A percentile compares a stretch with the other conserved stretches of the same genome.
Conservation (phyloP, 306 rosid species). For the Cucurbita argyrosperma region DNA sequence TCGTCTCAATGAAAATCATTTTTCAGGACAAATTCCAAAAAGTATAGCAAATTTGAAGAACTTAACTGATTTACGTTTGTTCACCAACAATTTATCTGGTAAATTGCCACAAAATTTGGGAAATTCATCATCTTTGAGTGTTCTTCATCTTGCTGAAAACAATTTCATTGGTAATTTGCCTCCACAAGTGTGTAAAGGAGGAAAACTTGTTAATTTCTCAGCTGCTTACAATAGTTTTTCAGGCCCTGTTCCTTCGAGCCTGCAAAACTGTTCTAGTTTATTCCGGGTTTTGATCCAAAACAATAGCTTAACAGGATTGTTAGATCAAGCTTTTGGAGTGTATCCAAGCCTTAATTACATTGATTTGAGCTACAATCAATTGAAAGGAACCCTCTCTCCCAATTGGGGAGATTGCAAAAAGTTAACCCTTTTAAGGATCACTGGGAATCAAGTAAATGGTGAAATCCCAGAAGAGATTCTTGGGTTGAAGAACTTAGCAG, state of each 20-base stretch:
- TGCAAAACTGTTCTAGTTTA: slow-evolving; percentile 25
- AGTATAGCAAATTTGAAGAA: slow-evolving; percentile 27
- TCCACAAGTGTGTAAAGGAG: slow-evolving; percentile 33
- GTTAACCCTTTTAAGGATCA: slow-evolving; percentile 17
- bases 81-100: slow-evolving; percentile 22
- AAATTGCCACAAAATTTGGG: slow-evolving; percentile 32
- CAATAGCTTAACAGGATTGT: slow-evolving; percentile 23
- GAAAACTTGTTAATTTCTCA: slow-evolving; percentile 32
- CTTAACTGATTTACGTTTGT: slow-evolving; percentile 20
- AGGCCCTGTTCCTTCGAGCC: slow-evolving; percentile 33
- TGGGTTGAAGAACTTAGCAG: slow-evolving; percentile 10
- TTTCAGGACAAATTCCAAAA: slow-evolving; percentile 32
- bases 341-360: slow-evolving; percentile 40
- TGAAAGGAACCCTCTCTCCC: slow-evolving; percentile 24
- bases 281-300: slow-evolving; percentile 33
- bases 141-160: slow-evolving; percentile 38
- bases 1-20: slow-evolving; percentile 16
- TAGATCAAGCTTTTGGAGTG: slow-evolving; percentile 35
- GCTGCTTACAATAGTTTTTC: slow-evolving; percentile 32
- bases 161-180: slow-evolving; percentile 40
- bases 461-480: slow-evolving; percentile 30
- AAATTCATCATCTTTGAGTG: slow-evolving; percentile 29
- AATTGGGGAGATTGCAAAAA: slow-evolving; percentile 36
- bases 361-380: slow-evolving; percentile 34
- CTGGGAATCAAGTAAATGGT: slow-evolving; percentile 28